Conservation (phyloP, 192 early-diverging fungal species). For the Backusella parvicylindrica region DNA sequence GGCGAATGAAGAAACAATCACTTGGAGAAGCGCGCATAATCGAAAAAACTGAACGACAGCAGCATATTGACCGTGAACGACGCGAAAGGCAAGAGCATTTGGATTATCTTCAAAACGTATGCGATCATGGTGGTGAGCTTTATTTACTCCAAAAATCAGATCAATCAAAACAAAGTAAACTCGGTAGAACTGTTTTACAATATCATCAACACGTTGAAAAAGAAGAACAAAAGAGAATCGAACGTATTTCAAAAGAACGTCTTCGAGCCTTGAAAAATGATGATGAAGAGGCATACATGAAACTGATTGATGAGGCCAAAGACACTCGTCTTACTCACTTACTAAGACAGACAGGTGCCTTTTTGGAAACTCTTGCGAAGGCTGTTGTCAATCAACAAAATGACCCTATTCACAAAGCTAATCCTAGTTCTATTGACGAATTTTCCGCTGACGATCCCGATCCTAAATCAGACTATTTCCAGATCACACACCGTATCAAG, state of each 20-base stretch:
- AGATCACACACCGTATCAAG: conserved; percentile 80
- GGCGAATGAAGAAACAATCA: conserved; percentile 80
- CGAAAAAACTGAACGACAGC: conserved; percentile 85
- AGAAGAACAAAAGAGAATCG: conserved; percentile 90
- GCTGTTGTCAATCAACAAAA: conserved; percentile 84
- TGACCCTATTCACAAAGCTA: conserved; percentile 38
- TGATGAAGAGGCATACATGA: conserved; percentile 97
- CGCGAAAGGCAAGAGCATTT: conserved; percentile 81
- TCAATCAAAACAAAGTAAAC: conserved; percentile 62
- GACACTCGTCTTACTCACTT: conserved; percentile 94
- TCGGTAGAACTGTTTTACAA: conserved; percentile 76
- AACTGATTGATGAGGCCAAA: conserved; percentile 93
- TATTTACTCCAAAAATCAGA: conserved; percentile 62
- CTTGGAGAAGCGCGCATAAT: conserved; percentile 82
- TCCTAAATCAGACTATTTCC: conserved; percentile 78
- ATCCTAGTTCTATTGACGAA: background rate
- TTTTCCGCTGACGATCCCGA: conserved; percentile 28
- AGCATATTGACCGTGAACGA: conserved; percentile 82
- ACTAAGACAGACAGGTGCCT: conserved; percentile 86
- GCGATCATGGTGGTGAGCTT: conserved; percentile 71
- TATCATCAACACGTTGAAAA: conserved; percentile 84
- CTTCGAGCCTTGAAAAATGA: conserved; percentile 92
- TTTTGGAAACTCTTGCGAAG: conserved; percentile 79
- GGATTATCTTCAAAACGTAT: conserved; percentile 77
- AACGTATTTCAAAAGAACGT: conserved; percentile 91